Evolutionary conservation across 306 rosid species (phyloP), one percentile per base, ranked within the genome.

Genomic region (Casuarina cunninghamiana): DNA sequence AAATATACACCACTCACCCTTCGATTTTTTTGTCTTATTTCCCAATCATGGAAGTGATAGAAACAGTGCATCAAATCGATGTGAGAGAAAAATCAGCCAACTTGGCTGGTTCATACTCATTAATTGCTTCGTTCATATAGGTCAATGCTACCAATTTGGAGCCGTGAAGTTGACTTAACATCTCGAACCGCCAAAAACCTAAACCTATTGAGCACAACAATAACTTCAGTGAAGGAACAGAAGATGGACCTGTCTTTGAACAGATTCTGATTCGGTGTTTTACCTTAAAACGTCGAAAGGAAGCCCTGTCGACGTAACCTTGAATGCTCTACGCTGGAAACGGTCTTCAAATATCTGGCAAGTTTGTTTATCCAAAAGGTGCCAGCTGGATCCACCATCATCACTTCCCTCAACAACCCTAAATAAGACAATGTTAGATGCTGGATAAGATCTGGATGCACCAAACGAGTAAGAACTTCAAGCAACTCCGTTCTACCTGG

Each of bases 351-450:
- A 94, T 44, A 71, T 74, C 53, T 94, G 93, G 39, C 88, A 84
- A 77, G 80, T 86, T 76, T 75, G 97, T 85, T 85, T 73, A 83
- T 92, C 97, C 84, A 94, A 77, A 63, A 87, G 80, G 45, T 83
- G 80, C 98, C 98, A 94, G 53, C 77, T 94, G 38, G 82, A 78
- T 45, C 95, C 97, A 39, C 85, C 88, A 80, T 94, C 93, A 69
- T 82, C 78, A 81, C 97, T 94, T 48, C 95, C 93, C 86, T 94
- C 97, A 51, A 92, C 89, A 77, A 94, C 76, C 98, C 98, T 94
- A 41, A 41, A 66, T 17, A 16, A 66, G 79, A 57, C 71, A 62
- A 79, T 21, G 44, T 49, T 15, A 50, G 7, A 78, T 72, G 79
- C 50, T 17, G 1, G 63, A 35, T 70, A 66, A 48, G 32, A 62